Evolutionary conservation across 345 rosid species (phyloP).

Genomic region (Melaleuca alternifolia): DNA sequence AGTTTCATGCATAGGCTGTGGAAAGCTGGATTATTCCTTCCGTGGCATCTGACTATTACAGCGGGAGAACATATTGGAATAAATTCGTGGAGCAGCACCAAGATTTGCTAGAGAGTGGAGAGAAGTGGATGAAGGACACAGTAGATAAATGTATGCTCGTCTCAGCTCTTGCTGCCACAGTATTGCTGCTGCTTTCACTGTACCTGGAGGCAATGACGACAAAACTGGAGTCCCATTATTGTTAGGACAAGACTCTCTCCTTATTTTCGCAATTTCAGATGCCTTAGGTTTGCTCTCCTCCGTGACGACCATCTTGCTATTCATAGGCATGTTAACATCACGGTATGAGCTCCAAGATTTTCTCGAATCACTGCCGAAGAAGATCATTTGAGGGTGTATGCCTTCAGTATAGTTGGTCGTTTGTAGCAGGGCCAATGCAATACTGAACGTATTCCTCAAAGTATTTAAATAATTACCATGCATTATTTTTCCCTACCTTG

Average conservation of each 20-base stretch:
- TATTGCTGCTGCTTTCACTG: slow-evolving; percentile 18
- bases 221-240: slow-evolving; percentile 4
- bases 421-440: too few relatives aligned
- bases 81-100: background rate
- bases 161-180: slow-evolving; percentile 18
- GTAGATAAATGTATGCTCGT: slow-evolving; percentile 16
- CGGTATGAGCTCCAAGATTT: slow-evolving; percentile 15
- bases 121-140: slow-evolving; percentile 9
- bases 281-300: slow-evolving; percentile 10
- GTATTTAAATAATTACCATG: too few relatives aligned
- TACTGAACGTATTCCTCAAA: too few relatives aligned
- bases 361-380: background rate
- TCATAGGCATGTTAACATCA: slow-evolving; percentile 1
- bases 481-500: too few relatives aligned
- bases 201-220: slow-evolving; percentile 15
- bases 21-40: background rate
- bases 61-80: background rate
- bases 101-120: background rate
- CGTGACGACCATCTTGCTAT: slow-evolving; percentile 8
- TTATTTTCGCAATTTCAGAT: slow-evolving; percentile 13
- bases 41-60: too few relatives aligned
- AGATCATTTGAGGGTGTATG: background rate
- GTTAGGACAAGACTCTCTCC: background rate
- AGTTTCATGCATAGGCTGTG: background rate
- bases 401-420: too few relatives aligned